Base-by-base conservation (phyloP, 305 asterid species). In the Fraxinus platypoda region DNA sequence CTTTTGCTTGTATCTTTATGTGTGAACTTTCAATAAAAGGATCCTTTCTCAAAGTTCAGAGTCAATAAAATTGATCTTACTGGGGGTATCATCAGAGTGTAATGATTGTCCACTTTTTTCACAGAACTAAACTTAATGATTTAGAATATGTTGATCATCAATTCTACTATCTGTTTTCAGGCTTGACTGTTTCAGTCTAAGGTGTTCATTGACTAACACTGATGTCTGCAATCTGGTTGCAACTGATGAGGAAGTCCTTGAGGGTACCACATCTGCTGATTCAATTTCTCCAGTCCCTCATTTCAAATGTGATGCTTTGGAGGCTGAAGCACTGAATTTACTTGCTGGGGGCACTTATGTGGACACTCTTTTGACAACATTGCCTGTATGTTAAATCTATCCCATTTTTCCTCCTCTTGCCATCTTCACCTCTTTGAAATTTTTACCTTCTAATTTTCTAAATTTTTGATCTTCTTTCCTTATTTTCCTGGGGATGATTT, bases 301-400 rank as follows among this genome's bases (percentile, higher is more conserved):
- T 79, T 86, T 91, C 81, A 87, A 83, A 71, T 82, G 94, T 81
- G 96, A 93, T 84, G 85, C 90, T 28, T 80, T 94, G 88, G 97
- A 90, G 88, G 81, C 90, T 81, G 97, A 95, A 82, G 91, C 88
- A 52, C 82, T 92, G 70, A 88, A 90, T 83, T 86, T 94, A 78
- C 93, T 94, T 77, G 89, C 86, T 76, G 88, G 91, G 78, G 86
- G 90, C 66, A 86, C 89, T 85, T 92, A 81, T 78, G 90, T 88
- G 26, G 95, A 91, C 88, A 85, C 91, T 72, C 86, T 95, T 81
- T 91, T 95, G 90, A 94, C 97, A 9, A 78, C 90, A 88, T 85
- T 94, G 88, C 97, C 94, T 73, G 99, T 95, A 84, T 73, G 96
- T 85, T 75, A 78, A 73, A 78, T 78, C 74, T 57, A 46, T 15